Base-by-base conservation (phyloP, 1,139 yeast species). In the Suhomyces anneliseae region DNA sequence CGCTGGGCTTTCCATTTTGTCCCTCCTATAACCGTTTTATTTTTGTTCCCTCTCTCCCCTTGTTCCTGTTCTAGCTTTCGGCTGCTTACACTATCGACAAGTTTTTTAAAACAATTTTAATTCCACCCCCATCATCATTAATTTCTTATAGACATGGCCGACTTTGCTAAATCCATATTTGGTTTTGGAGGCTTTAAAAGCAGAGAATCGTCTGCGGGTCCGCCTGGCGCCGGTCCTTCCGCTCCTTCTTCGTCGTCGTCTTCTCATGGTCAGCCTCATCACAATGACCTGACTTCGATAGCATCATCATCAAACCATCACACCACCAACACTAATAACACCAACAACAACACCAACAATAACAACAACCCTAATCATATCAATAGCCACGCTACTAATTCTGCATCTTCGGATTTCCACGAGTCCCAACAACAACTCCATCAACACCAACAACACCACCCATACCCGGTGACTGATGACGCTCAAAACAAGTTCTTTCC, bases 111-210 rank as follows among this genome's bases (percentile, higher is more conserved):
- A 19, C 32, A 29, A 4, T 29, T 29, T 29, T 11, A 9, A 4
- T 29, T 11, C 7, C 32, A 9, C 32, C 32, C 32, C 32, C 26
- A 11, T 7, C 39, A 36, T 8, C 36, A 36, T 36, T 36, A 35
- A 15, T 35, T 14, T 14, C 40, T 29, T 15, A 29, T 43, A 41
- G 38, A 46, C 43, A 82, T 82, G 87, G 82, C 84, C 38, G 87
- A 82, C 56, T 82, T 82, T 67, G 84, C 86, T 42, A 82, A 80
- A 61, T 74, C 81, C 33, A 72, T 82, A 39, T 81, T 82, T 60
- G 83, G 83, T 42, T 79, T 82, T 59, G 78, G 82, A 47, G 76
- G 76, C 35, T 74, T 72, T 55, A 76, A 66, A 54, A 69, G 67
- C 36, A 47, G 50, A 34, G 50, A 47, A n/a, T 34, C 45, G 14